phyloP scores from a whole-genome alignment of 768 basidiomycete species.

The Suillus ampliporus region DNA sequence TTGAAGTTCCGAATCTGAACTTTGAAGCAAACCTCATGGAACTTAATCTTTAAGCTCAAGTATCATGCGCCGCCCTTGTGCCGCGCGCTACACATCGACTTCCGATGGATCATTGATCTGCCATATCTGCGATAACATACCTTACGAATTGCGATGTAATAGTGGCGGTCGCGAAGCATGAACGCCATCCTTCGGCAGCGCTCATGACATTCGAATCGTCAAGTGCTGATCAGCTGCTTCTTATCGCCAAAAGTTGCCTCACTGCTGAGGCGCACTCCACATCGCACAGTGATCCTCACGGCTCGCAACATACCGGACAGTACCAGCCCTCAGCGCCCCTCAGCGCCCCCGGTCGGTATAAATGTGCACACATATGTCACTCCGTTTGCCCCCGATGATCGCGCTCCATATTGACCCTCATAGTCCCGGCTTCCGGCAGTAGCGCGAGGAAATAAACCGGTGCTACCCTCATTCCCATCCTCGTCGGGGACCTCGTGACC shows the following conservation, averaged over 20 bases:
- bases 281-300: not conserved
- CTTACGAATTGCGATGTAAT: conserved; percentile 9
- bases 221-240: not conserved
- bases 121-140: conserved; percentile 1
- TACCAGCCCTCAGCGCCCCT: too few species aligned
- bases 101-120: not conserved
- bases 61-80: not conserved
- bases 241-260: not conserved
- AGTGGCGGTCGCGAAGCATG: conserved; percentile 4
- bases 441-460: conserved; percentile 1
- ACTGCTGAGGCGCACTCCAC: not conserved
- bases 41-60: not conserved
- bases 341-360: not conserved
- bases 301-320: not conserved
- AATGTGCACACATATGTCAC: not conserved
- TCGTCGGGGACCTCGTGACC: conserved; percentile 15
- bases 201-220: not conserved
- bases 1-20: not conserved
- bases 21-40: not conserved
- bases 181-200: not conserved
- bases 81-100: not conserved
- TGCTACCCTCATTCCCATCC: conserved; percentile 10
- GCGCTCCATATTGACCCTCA: not conserved
- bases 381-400: conserved; percentile 1
- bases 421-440: conserved; percentile 1